Conservation (phyloP, 768 basidiomycete genomes). For the Ephemerocybe angulata region DNA sequence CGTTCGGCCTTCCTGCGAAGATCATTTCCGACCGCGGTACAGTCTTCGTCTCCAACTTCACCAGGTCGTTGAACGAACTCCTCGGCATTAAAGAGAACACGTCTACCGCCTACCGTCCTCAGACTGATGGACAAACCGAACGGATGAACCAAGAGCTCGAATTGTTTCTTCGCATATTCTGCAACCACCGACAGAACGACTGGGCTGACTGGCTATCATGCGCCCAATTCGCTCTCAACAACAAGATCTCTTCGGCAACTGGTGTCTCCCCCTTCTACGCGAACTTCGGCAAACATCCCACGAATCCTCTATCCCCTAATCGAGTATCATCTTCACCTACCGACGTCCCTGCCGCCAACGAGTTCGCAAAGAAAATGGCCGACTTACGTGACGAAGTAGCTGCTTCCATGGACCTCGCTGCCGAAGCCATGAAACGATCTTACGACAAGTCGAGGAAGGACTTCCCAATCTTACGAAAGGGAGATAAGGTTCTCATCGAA, state of each 20-base stretch:
- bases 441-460: no score
- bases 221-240: neutral
- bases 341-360: neutral
- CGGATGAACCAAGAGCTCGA: conserved; percentile 27
- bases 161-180: neutral
- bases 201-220: neutral
- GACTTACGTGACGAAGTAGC: no score
- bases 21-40: conserved; percentile 27
- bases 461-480: no score
- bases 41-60: conserved; percentile 30
- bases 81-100: conserved; percentile 31
- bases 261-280: neutral
- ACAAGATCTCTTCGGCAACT: neutral
- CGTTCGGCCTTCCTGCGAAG: conserved; percentile 22
- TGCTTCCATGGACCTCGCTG: no score
- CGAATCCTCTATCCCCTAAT: neutral
- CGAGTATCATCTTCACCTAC: neutral
- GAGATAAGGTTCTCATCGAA: no score
- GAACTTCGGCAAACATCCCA: neutral
- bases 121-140: conserved; percentile 27
- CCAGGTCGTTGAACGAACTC: conserved; percentile 21
- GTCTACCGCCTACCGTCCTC: conserved; percentile 42
- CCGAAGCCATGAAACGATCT: no score
- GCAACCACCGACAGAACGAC: neutral
- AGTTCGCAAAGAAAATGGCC: no score